Conservation (phyloP, 495 filamentous ascomycete genomes). For the Penicillium salamii region DNA sequence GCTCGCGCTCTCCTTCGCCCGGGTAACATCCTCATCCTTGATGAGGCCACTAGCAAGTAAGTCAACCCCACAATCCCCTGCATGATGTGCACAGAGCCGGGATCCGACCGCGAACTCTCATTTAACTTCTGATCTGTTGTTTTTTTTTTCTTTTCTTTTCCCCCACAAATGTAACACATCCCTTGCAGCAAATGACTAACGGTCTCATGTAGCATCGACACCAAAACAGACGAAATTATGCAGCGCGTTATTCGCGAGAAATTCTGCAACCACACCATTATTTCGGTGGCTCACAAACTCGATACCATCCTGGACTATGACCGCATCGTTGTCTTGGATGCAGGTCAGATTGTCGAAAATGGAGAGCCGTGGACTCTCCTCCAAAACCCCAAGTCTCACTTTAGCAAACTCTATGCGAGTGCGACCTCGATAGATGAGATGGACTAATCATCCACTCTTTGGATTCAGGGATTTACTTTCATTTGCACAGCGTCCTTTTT, state of each 20-base stretch:
- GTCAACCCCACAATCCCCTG: conserved; percentile 22
- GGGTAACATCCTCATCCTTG: conserved; percentile 48
- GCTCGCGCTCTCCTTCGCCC: conserved; percentile 55
- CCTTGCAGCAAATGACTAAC: conserved; percentile 8
- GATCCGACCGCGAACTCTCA: conserved; percentile 14
- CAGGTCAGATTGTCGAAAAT: conserved; percentile 44
- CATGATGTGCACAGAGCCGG: conserved; percentile 12
- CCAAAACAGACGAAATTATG: conserved; percentile 55
- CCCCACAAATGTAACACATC: not conserved
- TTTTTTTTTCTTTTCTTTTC: not conserved
- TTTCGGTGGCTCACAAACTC: conserved; percentile 63
- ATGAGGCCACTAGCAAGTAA: conserved; percentile 53
- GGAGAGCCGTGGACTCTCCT: conserved; percentile 40
- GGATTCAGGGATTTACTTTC: no score
- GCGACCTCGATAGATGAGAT: conserved; percentile 21
- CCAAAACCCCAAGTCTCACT: conserved; percentile 28
- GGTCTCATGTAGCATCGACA: conserved; percentile 43
- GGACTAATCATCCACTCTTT: conserved; percentile 8
- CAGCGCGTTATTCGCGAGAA: conserved; percentile 57
- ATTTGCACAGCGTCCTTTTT: not conserved
- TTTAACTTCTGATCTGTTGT: not conserved
- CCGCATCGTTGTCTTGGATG: conserved; percentile 45
- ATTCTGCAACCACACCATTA: conserved; percentile 55
- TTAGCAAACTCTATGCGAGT: conserved; percentile 32
- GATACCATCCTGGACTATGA: conserved; percentile 56